Base-by-base conservation (phyloP, 495 filamentous ascomycete species). In the Ramalina intermedia region DNA sequence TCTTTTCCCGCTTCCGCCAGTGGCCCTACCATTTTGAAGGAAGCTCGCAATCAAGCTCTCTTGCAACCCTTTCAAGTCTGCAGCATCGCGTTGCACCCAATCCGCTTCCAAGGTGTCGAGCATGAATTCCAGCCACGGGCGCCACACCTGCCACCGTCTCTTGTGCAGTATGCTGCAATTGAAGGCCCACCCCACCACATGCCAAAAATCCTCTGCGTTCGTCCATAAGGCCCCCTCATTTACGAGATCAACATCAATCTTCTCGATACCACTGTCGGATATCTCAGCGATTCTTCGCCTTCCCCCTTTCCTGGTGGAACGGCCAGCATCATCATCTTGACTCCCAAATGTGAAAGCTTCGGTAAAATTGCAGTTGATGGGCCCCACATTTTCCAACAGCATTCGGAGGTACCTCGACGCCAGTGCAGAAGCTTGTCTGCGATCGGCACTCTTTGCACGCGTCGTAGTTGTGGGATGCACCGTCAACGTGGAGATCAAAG, bases 161-260 rank as follows among this genome's bases (percentile, higher is more conserved):
- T 72, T 73, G 47, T 89, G 71, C 38, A 71, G 62, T 2, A 86
- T 72, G 14, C 86, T 87, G 65, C 91, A 98, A 55, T 87, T 89
- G 62, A 96, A 94, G 0, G 84, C 81, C 91, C 91, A 96, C 4
- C 91, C 91, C 1, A 90, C 78, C 0, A 83, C 74, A 37, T 82
- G 76, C 86, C 93, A 98, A 53, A 96, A 90, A 58, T 94, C 85
- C 23, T 82, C 78, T 0, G 80, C 85, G 17, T 76, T 71, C 14
- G 66, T 62, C 77, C 84, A 94, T 6, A 96, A 43, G 2, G 84
- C 76, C 9, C 76, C 75, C n/a, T 70, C 65, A 20, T 75, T 72
- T 1, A 77, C 81, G 24, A 89, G 63, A 0, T 74, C 69, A 14
- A 72, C 63, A 20, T 70, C 66, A 26, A 66, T 53, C 55, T 43